Conservation (phyloP, 2,329 filamentous ascomycete genomes). For the Endoconidiophora laricicola region DNA sequence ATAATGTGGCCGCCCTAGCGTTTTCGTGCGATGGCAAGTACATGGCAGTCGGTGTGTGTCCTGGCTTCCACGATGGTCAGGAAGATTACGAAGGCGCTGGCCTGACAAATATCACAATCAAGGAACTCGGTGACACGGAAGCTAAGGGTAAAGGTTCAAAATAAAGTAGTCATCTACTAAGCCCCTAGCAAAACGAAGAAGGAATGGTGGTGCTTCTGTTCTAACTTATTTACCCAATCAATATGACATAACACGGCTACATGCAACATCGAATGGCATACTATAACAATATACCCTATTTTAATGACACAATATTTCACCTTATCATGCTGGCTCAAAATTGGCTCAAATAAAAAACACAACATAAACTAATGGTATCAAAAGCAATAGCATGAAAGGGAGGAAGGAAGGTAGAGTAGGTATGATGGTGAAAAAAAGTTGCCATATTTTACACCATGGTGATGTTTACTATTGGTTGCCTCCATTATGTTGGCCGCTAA, state of each 20-base stretch:
- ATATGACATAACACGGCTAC: neutral
- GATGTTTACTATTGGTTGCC: conserved; percentile 14
- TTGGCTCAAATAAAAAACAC: no score
- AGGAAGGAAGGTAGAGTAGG: no score
- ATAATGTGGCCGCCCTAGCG: conserved; percentile 59
- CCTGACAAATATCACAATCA: conserved; percentile 58
- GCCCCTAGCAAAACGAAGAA: neutral
- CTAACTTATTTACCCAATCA: conserved; percentile 1
- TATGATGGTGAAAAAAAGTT: no score
- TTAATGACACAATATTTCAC: no score
- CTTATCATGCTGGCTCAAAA: no score
- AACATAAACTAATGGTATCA: no score
- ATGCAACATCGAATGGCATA: neutral
- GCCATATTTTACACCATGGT: no score
- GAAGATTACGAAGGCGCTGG: conserved; percentile 62
- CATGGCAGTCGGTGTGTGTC: conserved; percentile 65
- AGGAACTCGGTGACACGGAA: conserved; percentile 74
- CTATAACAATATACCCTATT: neutral
- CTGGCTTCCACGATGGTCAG: conserved; percentile 74
- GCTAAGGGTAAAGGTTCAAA: conserved; percentile 71
- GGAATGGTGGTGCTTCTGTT: conserved; percentile 2
- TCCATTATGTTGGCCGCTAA: conserved; percentile 34
- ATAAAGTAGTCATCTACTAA: conserved; percentile 20
- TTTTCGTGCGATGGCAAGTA: conserved; percentile 66
- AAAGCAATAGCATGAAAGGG: no score